Percentiles rank a stretch among this genome's conserved stretches.
phyloP scores from a whole-genome alignment of 352 stramenopile species.

The Discostella stelligera region DNA sequence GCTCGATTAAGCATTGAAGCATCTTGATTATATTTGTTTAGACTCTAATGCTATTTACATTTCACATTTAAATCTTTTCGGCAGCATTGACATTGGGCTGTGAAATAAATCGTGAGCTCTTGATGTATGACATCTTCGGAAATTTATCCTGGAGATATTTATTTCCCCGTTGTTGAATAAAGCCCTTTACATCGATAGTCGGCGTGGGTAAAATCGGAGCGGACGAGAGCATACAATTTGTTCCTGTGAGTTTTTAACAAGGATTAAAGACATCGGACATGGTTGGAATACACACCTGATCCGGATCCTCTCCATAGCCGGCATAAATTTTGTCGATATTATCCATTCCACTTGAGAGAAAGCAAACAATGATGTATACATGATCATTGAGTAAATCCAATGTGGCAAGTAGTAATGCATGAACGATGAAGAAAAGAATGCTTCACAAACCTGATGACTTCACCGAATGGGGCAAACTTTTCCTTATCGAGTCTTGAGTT shows the following conservation, averaged over 20 bases:
- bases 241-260: neutral
- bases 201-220: neutral
- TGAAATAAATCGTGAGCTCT: conserved; percentile 45
- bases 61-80: neutral
- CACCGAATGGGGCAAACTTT: conserved; percentile 83
- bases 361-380: neutral
- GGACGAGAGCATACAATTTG: neutral
- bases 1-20: conserved; percentile 69
- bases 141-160: conserved; percentile 76
- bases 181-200: conserved; percentile 33
- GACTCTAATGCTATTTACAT: neutral
- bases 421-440: neutral
- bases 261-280: neutral
- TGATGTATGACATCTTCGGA: conserved; percentile 83
- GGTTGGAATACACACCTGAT: conserved; percentile 43
- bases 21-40: neutral
- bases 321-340: conserved; percentile 70
- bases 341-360: conserved; percentile 53
- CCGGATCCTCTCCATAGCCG: conserved; percentile 70
- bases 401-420: neutral
- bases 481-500: conserved; percentile 79
- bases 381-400: neutral
- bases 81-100: neutral
- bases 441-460: conserved; percentile 25
- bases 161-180: conserved; percentile 79